Evolutionary conservation across 345 rosid genomes (phyloP).

Genomic region (Melaleuca quinquenervia): DNA sequence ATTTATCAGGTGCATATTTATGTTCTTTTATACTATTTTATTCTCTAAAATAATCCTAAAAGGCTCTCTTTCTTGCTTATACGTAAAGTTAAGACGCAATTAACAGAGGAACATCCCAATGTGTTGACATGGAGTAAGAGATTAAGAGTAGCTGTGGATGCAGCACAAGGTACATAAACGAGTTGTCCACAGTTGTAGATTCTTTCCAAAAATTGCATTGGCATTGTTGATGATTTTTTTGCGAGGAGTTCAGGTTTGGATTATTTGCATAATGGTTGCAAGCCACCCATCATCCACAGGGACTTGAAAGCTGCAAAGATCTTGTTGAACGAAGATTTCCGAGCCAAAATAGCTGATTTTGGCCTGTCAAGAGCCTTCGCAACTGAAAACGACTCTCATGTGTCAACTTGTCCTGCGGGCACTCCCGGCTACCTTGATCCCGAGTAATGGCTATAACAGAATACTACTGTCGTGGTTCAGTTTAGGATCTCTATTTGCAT

Average conservation of each 20-base stretch:
- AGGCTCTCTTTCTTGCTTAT: background rate
- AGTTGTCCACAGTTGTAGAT: background rate
- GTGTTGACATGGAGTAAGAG: constrained; percentile 17
- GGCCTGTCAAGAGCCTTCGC: constrained; percentile 39
- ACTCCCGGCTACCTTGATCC: constrained; percentile 59
- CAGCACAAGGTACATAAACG: constrained; percentile 17
- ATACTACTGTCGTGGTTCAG: background rate
- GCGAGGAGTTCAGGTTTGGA: constrained; percentile 12
- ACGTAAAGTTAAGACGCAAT: background rate
- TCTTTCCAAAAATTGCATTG: background rate
- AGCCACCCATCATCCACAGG: constrained; percentile 42
- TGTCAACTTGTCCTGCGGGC: constrained; percentile 22
- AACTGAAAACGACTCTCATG: constrained; percentile 14
- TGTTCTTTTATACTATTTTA: background rate
- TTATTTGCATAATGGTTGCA: constrained; percentile 42
- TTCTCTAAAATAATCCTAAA: no score
- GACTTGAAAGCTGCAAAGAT: constrained; percentile 27
- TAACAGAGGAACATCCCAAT: background rate
- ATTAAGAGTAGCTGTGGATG: constrained; percentile 20
- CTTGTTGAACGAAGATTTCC: constrained; percentile 12
- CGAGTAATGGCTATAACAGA: constrained; percentile 18
- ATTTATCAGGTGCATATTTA: constrained; percentile 12
- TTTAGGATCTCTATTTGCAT: background rate
- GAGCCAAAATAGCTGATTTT: constrained; percentile 49
- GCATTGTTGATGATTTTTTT: background rate